Evolutionary conservation across 352 stramenopile genomes (phyloP), one percentile per base, ranked within the genome.

Genomic region (Thalassiosira mediterranea): DNA sequence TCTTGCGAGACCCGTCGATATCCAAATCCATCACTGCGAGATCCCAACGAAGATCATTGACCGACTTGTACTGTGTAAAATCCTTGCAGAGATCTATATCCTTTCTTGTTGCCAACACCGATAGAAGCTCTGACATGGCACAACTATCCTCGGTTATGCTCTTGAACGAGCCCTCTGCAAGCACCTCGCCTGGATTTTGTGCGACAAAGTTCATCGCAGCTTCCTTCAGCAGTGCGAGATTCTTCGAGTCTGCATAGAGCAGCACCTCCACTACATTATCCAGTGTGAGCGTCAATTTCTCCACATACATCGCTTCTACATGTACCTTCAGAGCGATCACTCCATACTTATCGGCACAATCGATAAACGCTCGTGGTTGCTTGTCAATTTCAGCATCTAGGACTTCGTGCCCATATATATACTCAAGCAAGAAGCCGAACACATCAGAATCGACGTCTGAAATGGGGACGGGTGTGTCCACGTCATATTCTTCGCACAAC

Each of bases 211-310:
- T 46, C 15, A 80, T 64, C 3, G 23, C 31, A 2, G 34, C 28
- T 34, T 80, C 66, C 28, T 72, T 76, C 25, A 76, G 34, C 0
- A 76, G 51, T 15, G 46, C 19, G 7, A 49, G 60, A 62, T 72
- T 72, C 19, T 63, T 66, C 19, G 59, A 19, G 42, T 72, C 58
- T 15, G 68, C 58, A 25, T 68, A 68, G 15, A 62, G 56, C 7
- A 78, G 48, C 44, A 66, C 29, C n/a, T 77, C 66, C 15, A 74
- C 37, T 1, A 58, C 19, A 69, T 76, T 81, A 3, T 69, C 53
- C n/a, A 70, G 11, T n/a, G 38, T 65, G 3, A 81, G 17, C 17
- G 19, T 31, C 0, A 51, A 31, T 26, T 21, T 32, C 0, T 59
- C 32, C 0, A 67, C 54, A 64, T 70, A 59, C 32, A 13, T 52